Base-by-base conservation (phyloP, 768 basidiomycete genomes). In the Trametes villosa region DNA sequence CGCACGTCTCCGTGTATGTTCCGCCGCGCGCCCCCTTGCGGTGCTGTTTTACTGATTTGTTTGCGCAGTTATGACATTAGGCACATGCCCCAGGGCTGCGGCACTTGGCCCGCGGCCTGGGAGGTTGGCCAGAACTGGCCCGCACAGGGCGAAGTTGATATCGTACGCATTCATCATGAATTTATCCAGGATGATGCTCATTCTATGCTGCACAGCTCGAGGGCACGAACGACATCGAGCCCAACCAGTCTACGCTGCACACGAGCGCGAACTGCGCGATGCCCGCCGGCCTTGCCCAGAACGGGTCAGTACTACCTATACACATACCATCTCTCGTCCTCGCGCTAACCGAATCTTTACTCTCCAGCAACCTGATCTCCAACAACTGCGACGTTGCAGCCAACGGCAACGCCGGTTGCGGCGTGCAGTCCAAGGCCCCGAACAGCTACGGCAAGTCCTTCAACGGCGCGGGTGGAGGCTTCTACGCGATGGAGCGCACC, bases 401-500 rank as follows among this genome's bases (percentile, higher is more conserved):
- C 4, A 81, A 76, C 26, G 75, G 76, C 47, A 87, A 88, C 59
- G 70, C 77, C 1, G 86, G 86, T 0, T 88, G 87, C 65, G 82
- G 83, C 11, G 86, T 88, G 18, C 67, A 73, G 9, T 62, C 68
- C 17, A 60, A 63, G 30, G 66, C 75, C 9, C 69, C 73, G 1
- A 72, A 77, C 61, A 86, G 80, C 67, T 88, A 79, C 65, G 87
- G 87, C 0, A 80, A 85, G 3, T 68, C 68, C 1, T 85, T 89
- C 73, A 88, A 89, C 67, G 60, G 52, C 40, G 77, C 77, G 40
- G 86, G 86, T 7, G 88, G 87, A 22, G 87, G 87, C 62, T 87
- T 83, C 84, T 87, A 70, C 38, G 88, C 86, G 0, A 76, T 88
- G 67, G 86, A 88, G 68, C 79, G 87, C 34, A 86, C 86, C 0